A percentile compares a stretch with the other conserved stretches of the same genome.
These are phyloP conservation scores for Tylopilus vinaceipallidus DNA, from an alignment of 768 basidiomycete genomes.

Conservation along the genomic window DNA sequence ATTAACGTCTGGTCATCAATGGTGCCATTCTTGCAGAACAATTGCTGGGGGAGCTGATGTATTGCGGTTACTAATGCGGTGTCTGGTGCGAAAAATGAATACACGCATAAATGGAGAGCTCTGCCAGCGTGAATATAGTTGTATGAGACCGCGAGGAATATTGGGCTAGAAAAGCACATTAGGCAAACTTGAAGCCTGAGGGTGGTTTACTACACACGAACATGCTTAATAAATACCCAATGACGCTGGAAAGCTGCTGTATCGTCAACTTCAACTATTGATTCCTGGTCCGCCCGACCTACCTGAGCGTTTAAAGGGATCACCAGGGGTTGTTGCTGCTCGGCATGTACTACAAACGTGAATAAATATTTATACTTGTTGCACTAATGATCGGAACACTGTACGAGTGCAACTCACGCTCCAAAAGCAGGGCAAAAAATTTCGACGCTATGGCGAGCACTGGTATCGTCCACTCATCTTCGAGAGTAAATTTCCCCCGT, in stretches of 20 bases:
- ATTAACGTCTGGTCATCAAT: conserved; percentile 53
- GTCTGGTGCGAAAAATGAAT: conserved; percentile 14
- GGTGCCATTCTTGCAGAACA: conserved; percentile 53
- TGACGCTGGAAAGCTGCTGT: conserved; percentile 40
- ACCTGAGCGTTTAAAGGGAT: conserved; percentile 55
- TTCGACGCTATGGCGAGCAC: conserved; percentile 41
- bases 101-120: conserved; percentile 55
- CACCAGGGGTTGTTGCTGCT: conserved; percentile 52
- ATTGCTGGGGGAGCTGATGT: conserved; percentile 44
- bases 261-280: neutral
- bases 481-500: too few species aligned
- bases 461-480: conserved; percentile 39
- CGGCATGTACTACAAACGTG: conserved; percentile 21
- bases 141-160: conserved; percentile 38
- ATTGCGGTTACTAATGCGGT: neutral
- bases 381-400: neutral
- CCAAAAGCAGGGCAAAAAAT: conserved; percentile 23
- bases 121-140: conserved; percentile 53
- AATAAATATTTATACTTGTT: too few species aligned
- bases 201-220: conserved; percentile 22
- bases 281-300: neutral
- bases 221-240: conserved; percentile 54
- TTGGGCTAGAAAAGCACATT: conserved; percentile 21
- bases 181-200: neutral
- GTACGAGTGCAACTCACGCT: conserved; percentile 27